Conservation (phyloP, 1,284 basidiomycete species). For the Trametes hirsuta region DNA sequence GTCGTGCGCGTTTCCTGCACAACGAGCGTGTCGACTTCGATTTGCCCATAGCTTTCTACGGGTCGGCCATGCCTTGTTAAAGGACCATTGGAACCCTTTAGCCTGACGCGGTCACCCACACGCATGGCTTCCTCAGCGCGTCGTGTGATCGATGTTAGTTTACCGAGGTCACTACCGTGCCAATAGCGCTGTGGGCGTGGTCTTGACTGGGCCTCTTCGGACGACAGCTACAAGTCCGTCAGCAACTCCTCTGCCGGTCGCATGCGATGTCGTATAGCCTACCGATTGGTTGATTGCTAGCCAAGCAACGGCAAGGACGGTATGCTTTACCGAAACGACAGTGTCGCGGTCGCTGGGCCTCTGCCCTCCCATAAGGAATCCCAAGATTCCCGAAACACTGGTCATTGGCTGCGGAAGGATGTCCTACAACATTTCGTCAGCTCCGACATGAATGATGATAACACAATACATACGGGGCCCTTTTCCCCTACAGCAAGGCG, state of each 20-base stretch:
- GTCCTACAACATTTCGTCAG: conserved; percentile 45
- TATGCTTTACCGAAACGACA: conserved; percentile 78
- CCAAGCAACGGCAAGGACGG: conserved; percentile 84
- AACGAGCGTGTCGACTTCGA: conserved; percentile 59
- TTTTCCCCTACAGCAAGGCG: conserved; percentile 73
- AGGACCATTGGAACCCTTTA: conserved; percentile 54
- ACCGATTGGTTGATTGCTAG: conserved; percentile 88
- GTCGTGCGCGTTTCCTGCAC: conserved; percentile 74
- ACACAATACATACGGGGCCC: conserved; percentile 53
- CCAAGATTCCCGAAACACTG: conserved; percentile 50
- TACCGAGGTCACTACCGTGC: conserved; percentile 65
- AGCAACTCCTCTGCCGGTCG: background rate
- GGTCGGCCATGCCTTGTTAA: conserved; percentile 59
- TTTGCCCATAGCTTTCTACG: conserved; percentile 44
- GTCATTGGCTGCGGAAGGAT: conserved; percentile 60
- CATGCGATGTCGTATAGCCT: conserved; percentile 28
- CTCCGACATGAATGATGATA: background rate
- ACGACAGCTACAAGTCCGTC: conserved; percentile 54
- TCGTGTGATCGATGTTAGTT: conserved; percentile 69
- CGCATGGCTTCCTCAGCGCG: conserved; percentile 66
- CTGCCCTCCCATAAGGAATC: conserved; percentile 47
- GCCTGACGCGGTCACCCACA: conserved; percentile 66
- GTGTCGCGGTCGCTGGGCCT: conserved; percentile 54
- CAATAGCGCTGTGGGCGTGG: conserved; percentile 78
- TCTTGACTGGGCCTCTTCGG: conserved; percentile 54